Base-by-base conservation (phyloP, 2,329 filamentous ascomycete species). In the Colletotrichum incanum region DNA sequence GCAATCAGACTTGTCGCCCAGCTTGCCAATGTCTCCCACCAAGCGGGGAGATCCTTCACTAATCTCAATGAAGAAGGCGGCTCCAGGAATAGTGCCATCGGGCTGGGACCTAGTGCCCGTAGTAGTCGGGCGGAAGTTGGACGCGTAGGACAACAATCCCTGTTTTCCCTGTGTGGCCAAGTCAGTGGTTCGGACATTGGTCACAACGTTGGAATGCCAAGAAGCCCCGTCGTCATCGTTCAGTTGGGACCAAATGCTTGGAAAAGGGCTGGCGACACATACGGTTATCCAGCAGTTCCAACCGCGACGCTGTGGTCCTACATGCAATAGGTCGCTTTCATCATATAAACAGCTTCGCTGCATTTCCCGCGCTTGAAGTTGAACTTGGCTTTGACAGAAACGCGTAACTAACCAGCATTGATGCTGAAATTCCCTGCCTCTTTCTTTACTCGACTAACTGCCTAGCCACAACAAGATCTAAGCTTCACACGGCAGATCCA, bases 321-420 rank as follows among this genome's bases (percentile, higher is more conserved):
- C 8, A 23, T 16, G 3, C 20, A 16, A 16, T 8, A 11, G 12
- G 11, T 18, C 16, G 28, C 20, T 34, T 37, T 3, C 18, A 9
- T 4, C 31, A 12, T 11, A 20, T 4, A 18, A 16, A 2, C 3
- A 3, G 4, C 23, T 26, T 28, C 39, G 23, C 39, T 20, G 55
- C 14, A 26, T 18, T 34, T 59, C 4, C 23, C 43, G 3, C 16
- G 20, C 8, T 49, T 14, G 61, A 11, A 18, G 14, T 65, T 7
- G 6, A 63, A 47, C 45, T 47, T 63, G 49, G 45, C 39, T 67
- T 63, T 1, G 16, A 2, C 45, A 34, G 37, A 58, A 58, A 52
- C 20, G n/a, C 26, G 9, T 8, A 18, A 8, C 20, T 26, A 1
- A 7, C 26, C 61, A 52, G 66, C 66, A 65, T 69, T 65, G 34